These are phyloP conservation scores for Clarireedia homoeocarpa DNA, from an alignment of 2,329 filamentous ascomycete genomes.

Conservation along the genomic window DNA sequence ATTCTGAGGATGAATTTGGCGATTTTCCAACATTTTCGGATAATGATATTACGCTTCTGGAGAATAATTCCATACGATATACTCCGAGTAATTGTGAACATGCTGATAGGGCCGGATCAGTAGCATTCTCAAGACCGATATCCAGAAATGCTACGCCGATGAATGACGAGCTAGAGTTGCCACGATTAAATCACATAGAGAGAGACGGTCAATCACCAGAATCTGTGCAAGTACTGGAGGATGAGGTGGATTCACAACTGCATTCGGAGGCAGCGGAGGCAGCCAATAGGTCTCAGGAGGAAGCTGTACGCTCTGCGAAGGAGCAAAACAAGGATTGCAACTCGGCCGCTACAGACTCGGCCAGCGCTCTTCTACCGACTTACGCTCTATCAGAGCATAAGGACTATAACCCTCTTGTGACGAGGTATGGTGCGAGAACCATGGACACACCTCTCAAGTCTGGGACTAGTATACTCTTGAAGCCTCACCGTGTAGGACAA, in stretches of 20 bases:
- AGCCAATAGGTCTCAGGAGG: neutral
- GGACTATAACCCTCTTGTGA: too few relatives aligned
- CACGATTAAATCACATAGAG: constrained; percentile 1
- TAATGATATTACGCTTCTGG: constrained; percentile 17
- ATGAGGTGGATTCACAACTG: constrained; percentile 2
- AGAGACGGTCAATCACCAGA: neutral
- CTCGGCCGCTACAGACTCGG: neutral
- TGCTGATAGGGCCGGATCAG: neutral
- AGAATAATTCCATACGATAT: neutral
- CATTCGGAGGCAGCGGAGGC: constrained; percentile 1
- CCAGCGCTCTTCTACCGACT: neutral
- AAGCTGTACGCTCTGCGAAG: neutral
- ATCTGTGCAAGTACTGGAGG: neutral
- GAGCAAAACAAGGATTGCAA: neutral
- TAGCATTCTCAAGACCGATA: neutral
- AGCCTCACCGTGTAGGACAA: too few relatives aligned
- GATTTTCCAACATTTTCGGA: constrained; percentile 28
- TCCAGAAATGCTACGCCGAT: neutral
- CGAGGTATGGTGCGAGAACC: too few relatives aligned
- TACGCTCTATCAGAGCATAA: too few relatives aligned
- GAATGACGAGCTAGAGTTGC: neutral
- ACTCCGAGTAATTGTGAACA: neutral
- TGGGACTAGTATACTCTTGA: too few relatives aligned
- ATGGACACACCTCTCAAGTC: too few relatives aligned
- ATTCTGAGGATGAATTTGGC: constrained; percentile 29